Evolutionary conservation across 345 rosid species (phyloP).

Genomic region (Gynandropsis gynandra): DNA sequence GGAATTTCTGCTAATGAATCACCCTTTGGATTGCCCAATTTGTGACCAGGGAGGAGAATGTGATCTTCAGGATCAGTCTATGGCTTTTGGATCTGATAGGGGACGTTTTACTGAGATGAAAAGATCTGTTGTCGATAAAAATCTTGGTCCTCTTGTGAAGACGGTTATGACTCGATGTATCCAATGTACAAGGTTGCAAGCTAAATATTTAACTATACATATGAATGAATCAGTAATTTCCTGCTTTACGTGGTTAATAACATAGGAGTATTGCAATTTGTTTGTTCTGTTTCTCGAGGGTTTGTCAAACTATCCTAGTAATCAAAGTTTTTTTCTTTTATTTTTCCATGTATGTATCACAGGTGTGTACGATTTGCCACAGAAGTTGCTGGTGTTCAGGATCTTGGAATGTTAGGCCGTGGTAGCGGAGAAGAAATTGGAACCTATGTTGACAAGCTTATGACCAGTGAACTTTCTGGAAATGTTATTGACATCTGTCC

Average conservation of each 20-base stretch:
- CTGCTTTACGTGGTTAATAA: neutral
- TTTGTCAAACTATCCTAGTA: constrained; percentile 4
- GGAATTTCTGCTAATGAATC: constrained; percentile 97
- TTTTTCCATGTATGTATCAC: constrained; percentile 18
- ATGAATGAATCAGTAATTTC: neutral
- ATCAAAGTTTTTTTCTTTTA: constrained; percentile 13
- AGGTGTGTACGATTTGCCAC: constrained; percentile 99
- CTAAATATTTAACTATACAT: neutral
- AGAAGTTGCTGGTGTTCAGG: constrained; percentile 95
- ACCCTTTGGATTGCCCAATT: constrained; percentile 94
- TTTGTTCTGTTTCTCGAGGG: neutral
- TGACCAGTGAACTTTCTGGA: constrained; percentile 99
- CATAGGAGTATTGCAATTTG: no score
- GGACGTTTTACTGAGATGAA: constrained; percentile 96
- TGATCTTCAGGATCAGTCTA: constrained; percentile 98
- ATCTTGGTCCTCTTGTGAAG: constrained; percentile 97
- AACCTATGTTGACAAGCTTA: constrained; percentile 94
- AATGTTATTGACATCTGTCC: constrained; percentile 98
- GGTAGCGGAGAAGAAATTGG: constrained; percentile 99
- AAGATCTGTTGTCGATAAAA: constrained; percentile 96
- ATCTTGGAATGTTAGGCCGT: constrained; percentile 98
- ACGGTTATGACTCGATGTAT: constrained; percentile 99
- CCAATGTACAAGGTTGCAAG: constrained; percentile 85
- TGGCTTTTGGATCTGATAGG: constrained; percentile 99
- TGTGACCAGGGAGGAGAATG: constrained; percentile 99